phyloP scores from a whole-genome alignment of 225 moss, liverwort and hornwort genomes.

The Bryoerythrophyllum caledonicum region DNA sequence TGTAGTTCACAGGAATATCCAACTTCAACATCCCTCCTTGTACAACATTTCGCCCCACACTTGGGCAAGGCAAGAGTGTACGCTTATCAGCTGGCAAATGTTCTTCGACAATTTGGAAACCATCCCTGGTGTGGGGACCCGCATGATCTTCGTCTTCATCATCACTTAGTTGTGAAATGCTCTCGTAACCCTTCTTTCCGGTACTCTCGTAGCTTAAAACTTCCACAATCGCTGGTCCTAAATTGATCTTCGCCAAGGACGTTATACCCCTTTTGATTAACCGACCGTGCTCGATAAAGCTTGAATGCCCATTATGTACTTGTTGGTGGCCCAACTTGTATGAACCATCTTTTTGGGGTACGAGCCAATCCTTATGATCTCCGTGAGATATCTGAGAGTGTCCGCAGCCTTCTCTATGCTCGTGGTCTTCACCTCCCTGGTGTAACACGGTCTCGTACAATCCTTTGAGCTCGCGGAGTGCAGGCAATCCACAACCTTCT shows the following conservation, averaged over 20 bases:
- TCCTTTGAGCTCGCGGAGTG: constrained; percentile 73
- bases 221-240: constrained; percentile 60
- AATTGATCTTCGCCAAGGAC: constrained; percentile 64
- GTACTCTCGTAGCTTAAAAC: constrained; percentile 85
- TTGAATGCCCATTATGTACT: constrained; percentile 63
- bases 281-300: constrained; percentile 85
- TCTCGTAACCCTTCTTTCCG: constrained; percentile 65
- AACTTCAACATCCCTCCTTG: constrained; percentile 69
- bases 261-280: constrained; percentile 82
- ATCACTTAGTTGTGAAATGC: constrained; percentile 43
- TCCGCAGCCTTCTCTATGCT: constrained; percentile 89
- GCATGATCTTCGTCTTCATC: constrained; percentile 21
- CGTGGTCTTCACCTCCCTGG: constrained; percentile 59
- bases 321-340: constrained; percentile 74
- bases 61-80: constrained; percentile 52
- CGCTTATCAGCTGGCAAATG: constrained; percentile 38
- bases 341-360: constrained; percentile 82
- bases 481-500: constrained; percentile 80
- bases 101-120: constrained; percentile 23
- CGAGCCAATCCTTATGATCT: constrained; percentile 91
- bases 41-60: constrained; percentile 44
- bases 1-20: constrained; percentile 57
- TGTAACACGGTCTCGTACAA: constrained; percentile 53
- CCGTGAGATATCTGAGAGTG: constrained; percentile 85
- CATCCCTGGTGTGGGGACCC: constrained; percentile 22